A percentile compares a stretch with the other conserved stretches of the same genome.
Conservation (phyloP, 495 filamentous ascomycete species). For the Chaetomium tenue region DNA sequence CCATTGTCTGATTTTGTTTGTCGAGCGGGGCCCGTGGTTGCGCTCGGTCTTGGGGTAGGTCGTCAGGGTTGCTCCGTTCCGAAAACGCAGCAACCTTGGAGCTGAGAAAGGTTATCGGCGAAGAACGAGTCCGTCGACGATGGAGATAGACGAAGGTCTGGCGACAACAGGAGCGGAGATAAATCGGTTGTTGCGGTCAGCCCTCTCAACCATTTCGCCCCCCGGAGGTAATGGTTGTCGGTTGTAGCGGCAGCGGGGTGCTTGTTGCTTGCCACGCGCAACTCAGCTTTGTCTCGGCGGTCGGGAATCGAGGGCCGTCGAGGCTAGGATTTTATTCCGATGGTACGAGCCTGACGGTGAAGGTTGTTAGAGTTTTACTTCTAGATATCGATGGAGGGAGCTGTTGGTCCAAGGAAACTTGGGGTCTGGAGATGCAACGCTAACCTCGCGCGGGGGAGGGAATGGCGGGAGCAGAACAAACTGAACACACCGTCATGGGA, state of each 20-base stretch:
- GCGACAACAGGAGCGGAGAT: constrained; percentile 4
- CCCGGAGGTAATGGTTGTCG: constrained; percentile 15
- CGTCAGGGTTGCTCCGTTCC: not conserved
- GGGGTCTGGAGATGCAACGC: not conserved
- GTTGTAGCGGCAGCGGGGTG: constrained; percentile 5
- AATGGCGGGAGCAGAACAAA: no score
- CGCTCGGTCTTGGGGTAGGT: not conserved
- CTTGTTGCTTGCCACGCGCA: not conserved
- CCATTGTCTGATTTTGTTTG: constrained; percentile 24
- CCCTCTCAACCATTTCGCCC: constrained; percentile 20
- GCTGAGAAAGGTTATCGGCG: not conserved
- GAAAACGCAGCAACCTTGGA: not conserved
- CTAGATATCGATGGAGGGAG: not conserved
- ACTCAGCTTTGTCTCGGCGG: not conserved
- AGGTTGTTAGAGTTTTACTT: not conserved
- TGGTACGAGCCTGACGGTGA: not conserved
- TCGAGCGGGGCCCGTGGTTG: not conserved
- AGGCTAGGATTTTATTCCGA: not conserved
- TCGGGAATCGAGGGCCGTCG: not conserved
- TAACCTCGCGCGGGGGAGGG: not conserved
- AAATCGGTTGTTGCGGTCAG: constrained; percentile 1
- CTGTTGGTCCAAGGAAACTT: not conserved
- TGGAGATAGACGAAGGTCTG: not conserved
- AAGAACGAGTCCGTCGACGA: not conserved
- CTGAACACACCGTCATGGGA: constrained; percentile 4